Percentiles rank a stretch among this genome's conserved stretches.
Evolutionary conservation across 2,329 filamentous ascomycete species (phyloP).

Genomic region (Cercospora beticola): DNA sequence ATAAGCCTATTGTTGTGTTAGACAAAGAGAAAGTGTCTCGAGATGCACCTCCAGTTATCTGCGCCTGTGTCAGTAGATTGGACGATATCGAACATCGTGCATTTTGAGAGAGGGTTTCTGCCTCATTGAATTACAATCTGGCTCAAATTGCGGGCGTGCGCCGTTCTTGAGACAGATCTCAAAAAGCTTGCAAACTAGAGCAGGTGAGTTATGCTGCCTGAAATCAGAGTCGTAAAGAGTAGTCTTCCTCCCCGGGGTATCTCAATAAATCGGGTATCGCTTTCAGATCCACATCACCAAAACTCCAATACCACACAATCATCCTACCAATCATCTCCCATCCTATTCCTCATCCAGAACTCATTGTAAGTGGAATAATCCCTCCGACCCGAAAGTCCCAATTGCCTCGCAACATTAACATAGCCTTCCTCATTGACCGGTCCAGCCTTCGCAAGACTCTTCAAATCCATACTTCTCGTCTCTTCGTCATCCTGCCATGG

Average conservation of each 20-base stretch:
- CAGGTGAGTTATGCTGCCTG: neutral
- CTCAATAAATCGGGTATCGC: neutral
- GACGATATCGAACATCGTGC: neutral
- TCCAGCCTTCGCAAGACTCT: conserved; percentile 28
- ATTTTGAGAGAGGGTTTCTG: neutral
- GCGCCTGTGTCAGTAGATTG: neutral
- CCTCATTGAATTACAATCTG: neutral
- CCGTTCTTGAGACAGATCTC: neutral
- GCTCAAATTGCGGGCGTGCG: neutral
- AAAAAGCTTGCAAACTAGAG: neutral
- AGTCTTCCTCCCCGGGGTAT: neutral
- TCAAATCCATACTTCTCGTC: conserved; percentile 22
- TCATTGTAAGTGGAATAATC: conserved; percentile 37
- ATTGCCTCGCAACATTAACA: conserved; percentile 36
- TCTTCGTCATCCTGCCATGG: conserved; percentile 30
- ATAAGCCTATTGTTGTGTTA: neutral
- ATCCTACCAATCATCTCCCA: neutral
- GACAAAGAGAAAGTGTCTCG: neutral
- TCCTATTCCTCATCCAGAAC: conserved; percentile 26
- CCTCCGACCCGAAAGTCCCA: conserved; percentile 32
- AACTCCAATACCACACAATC: neutral
- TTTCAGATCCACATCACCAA: neutral
- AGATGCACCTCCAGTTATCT: neutral
- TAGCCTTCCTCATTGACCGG: conserved; percentile 34
- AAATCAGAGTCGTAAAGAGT: neutral